These are phyloP conservation scores for Arxiozyma bovina DNA, from an alignment of 1,139 yeast species.

Conservation along the genomic window DNA sequence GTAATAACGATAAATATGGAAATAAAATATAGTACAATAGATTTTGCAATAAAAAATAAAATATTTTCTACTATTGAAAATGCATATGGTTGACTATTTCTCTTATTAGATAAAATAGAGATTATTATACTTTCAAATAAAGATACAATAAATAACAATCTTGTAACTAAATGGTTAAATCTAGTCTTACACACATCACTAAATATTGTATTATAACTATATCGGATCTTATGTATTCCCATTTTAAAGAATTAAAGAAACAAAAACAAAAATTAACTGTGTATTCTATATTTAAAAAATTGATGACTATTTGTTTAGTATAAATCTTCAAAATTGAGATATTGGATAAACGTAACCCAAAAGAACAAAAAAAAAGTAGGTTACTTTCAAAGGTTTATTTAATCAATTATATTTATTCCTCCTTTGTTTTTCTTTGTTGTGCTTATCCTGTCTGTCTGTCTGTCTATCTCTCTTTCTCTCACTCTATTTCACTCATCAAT, in stretches of 20 bases:
- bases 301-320: background rate
- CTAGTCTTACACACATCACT: constrained; percentile 35
- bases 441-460: no score
- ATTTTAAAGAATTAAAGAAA: background rate
- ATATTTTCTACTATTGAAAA: constrained; percentile 20
- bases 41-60: constrained; percentile 28
- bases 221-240: constrained; percentile 16
- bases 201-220: constrained; percentile 34
- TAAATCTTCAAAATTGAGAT: background rate
- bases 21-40: constrained; percentile 31
- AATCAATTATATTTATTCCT: no score
- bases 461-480: background rate
- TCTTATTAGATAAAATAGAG: constrained; percentile 20
- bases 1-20: constrained; percentile 39
- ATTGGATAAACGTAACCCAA: no score
- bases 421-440: no score
- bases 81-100: constrained; percentile 1
- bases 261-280: no score
- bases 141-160: constrained; percentile 33
- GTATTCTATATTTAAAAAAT: no score
- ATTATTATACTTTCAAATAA: constrained; percentile 27
- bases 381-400: background rate
- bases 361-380: no score
- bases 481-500: background rate
- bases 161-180: constrained; percentile 32